Base-by-base conservation (phyloP, 805 yeast genomes). In the Ogataea pilisensis region DNA sequence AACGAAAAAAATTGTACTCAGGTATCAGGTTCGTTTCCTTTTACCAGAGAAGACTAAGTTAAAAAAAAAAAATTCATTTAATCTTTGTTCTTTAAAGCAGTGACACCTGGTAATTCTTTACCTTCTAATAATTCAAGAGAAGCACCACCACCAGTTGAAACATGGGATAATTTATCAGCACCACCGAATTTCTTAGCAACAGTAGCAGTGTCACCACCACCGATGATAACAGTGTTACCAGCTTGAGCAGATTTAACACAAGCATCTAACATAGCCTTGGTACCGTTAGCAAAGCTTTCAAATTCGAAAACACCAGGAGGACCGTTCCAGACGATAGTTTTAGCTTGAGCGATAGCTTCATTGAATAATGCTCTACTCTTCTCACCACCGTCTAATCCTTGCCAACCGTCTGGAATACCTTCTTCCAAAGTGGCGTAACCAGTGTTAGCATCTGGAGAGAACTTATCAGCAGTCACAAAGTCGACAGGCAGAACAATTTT, bases 281-380 rank as follows among this genome's bases (percentile, higher is more conserved):
- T 91, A 72, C 98, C 98, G 46, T 70, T 70, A 56, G 96, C 84
- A 66, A 93, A 93, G 61, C 76, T 77, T 56, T 87, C 96, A 63
- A 93, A 93, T 76, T 93, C 99, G 68, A 93, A 93, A 58, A 93
- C 99, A 78, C 99, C 99, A 71, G 99, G 97, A 53, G 99, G 99
- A 68, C 99, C 99, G 77, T 93, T 93, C 99, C 99, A 93, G 66
- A 93, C 93, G 61, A 93, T 91, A 61, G 99, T 93, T 82, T 91
- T 89, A 57, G 99, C 95, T 71, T 83, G 76, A 53, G 85, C 84
- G 58, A 93, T 87, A 51, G 96, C 82, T 53, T 73, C 81, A 54
- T 82, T 78, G 66, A 85, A 93, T 56, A 85, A 76, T 69, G 80
- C 76, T 61, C 79, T 75, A 48, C 95, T 78, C 75, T 86, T 82